A percentile compares a stretch with the other conserved stretches of the same genome.
phyloP scores from a whole-genome alignment of 441 rosid genomes.

The Pelargonium australe region DNA sequence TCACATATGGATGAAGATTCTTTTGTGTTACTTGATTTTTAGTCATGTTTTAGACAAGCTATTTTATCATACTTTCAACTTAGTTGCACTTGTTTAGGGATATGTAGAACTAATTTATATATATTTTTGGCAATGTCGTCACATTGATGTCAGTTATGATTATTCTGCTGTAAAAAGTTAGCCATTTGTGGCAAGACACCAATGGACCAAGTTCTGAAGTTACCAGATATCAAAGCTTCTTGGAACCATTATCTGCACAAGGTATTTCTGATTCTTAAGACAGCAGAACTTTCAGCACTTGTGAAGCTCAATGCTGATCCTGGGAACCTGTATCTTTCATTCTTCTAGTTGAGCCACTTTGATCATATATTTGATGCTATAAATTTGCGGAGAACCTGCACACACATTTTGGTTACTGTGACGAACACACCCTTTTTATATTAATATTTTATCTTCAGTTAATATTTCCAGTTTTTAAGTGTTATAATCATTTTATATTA shows the following conservation, averaged over 20 bases:
- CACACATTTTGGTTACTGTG: constrained; percentile 21
- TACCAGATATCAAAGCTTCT: constrained; percentile 16
- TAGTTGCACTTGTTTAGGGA: constrained; percentile 1
- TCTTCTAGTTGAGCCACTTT: constrained; percentile 20
- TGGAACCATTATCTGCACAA: constrained; percentile 10
- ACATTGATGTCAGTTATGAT: constrained; percentile 10
- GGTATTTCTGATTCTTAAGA: constrained; percentile 11
- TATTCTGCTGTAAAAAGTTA: not conserved
- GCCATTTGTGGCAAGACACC: constrained; percentile 18
- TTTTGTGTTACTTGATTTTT: not conserved
- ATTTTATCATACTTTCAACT: constrained; percentile 1
- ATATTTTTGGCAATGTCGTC: not conserved
- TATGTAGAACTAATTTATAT: not conserved
- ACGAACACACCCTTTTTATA: constrained; percentile 12
- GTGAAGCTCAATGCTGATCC: constrained; percentile 23
- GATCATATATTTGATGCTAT: constrained; percentile 21
- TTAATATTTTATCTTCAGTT: constrained; percentile 10
- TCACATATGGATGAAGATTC: not conserved
- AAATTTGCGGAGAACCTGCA: constrained; percentile 27
- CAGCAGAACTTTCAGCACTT: constrained; percentile 20
- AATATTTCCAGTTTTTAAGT: constrained; percentile 8
- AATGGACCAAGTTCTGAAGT: constrained; percentile 26
- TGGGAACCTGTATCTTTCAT: constrained; percentile 22
- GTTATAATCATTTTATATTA: constrained; percentile 1
- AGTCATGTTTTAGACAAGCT: not conserved